Percentiles rank a stretch among this genome's conserved stretches.
Conservation (phyloP, 179 eudicot species). For the Silene coronaria region DNA sequence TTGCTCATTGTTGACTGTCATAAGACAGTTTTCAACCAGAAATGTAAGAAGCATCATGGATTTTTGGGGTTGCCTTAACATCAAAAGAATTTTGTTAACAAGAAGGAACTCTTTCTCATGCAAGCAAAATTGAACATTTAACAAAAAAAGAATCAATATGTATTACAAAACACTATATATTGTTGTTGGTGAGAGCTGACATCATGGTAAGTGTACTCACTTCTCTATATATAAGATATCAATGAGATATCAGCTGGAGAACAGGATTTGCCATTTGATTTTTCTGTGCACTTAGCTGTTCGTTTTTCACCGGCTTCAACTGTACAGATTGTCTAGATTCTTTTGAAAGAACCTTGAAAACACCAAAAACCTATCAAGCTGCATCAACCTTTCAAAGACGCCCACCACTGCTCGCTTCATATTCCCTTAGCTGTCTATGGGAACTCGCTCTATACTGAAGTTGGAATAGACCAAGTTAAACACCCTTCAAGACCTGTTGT, state of each 20-base stretch:
- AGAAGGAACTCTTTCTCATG: conserved; percentile 16
- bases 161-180: conserved; percentile 27
- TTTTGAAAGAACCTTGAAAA: conserved; percentile 24
- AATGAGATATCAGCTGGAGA: conserved; percentile 21
- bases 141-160: conserved; percentile 31
- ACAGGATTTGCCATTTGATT: conserved; percentile 23
- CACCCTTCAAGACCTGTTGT: conserved; percentile 45
- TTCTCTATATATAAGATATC: conserved; percentile 15
- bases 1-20: not conserved
- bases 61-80: conserved; percentile 4
- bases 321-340: conserved; percentile 24
- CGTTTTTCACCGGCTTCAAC: conserved; percentile 27
- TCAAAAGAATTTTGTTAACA: conserved; percentile 19
- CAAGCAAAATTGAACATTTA: conserved; percentile 27
- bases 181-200: conserved; percentile 21
- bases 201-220: conserved; percentile 28
- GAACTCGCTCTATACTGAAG: conserved; percentile 17
- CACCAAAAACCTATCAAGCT: conserved; percentile 28
- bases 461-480: conserved; percentile 26
- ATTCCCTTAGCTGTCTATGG: conserved; percentile 13
- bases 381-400: conserved; percentile 13
- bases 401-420: conserved; percentile 17
- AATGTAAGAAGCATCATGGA: conserved; percentile 2
- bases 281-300: conserved; percentile 25
- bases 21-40: not conserved